phyloP scores from a whole-genome alignment of 176 grass and related monocot genomes.

The Areca catechu region DNA sequence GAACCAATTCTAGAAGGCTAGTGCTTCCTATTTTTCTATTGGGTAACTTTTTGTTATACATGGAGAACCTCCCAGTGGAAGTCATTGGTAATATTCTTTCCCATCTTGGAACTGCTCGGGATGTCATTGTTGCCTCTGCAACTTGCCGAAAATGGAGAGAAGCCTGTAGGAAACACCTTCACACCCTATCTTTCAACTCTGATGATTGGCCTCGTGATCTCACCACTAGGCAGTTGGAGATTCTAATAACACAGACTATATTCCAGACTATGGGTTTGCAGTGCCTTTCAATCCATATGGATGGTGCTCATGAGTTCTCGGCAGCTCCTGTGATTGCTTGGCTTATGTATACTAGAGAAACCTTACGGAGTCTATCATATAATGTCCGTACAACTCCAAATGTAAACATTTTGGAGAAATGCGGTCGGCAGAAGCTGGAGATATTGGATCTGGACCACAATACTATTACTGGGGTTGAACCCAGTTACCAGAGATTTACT shows the following conservation, averaged over 20 bases:
- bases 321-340: constrained; percentile 94
- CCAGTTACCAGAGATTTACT: constrained; percentile 89
- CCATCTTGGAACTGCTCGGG: constrained; percentile 54
- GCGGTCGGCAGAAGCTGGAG: constrained; percentile 69
- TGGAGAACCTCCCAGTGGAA: constrained; percentile 84
- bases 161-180: constrained; percentile 73
- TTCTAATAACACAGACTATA: constrained; percentile 88
- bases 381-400: constrained; percentile 74
- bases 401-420: constrained; percentile 86
- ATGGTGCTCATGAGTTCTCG: constrained; percentile 69
- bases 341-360: constrained; percentile 92
- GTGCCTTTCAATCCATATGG: constrained; percentile 70
- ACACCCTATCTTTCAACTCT: constrained; percentile 66
- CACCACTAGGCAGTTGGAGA: constrained; percentile 67
- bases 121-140: constrained; percentile 71
- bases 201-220: constrained; percentile 67
- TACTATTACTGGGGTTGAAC: constrained; percentile 78
- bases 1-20: constrained; percentile 6
- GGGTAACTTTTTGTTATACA: constrained; percentile 8
- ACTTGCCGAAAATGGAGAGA: constrained; percentile 74
- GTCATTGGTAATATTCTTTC: constrained; percentile 92
- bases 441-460: constrained; percentile 88
- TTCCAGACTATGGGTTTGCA: constrained; percentile 85
- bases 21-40: not conserved
- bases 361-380: constrained; percentile 61